phyloP scores from a whole-genome alignment of 768 basidiomycete species.

The Boletus coccyginus region DNA sequence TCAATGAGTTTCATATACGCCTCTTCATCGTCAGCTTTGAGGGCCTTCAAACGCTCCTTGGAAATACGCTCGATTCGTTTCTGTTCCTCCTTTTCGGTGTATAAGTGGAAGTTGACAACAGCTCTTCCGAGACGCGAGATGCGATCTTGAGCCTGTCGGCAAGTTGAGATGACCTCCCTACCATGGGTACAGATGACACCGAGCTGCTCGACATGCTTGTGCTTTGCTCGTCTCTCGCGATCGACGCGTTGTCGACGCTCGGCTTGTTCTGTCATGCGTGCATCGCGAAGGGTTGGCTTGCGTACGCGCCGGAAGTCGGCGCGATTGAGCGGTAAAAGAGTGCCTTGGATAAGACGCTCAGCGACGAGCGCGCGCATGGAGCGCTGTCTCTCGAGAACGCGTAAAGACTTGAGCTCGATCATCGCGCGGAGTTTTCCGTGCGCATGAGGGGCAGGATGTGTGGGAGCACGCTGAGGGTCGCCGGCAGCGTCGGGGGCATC shows the following conservation, averaged over 20 bases:
- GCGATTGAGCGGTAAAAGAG: slow-evolving; percentile 87
- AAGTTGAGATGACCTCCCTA: slow-evolving; percentile 64
- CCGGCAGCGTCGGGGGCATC: slow-evolving; percentile 29
- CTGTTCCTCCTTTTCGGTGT: slow-evolving; percentile 97
- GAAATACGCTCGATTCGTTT: slow-evolving; percentile 92
- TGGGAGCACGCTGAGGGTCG: slow-evolving; percentile 13
- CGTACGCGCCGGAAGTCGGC: slow-evolving; percentile 85
- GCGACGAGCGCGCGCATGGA: slow-evolving; percentile 80
- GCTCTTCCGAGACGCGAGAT: slow-evolving; percentile 64
- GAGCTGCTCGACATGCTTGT: slow-evolving; percentile 95
- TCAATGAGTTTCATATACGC: slow-evolving; percentile 99
- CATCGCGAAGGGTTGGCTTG: slow-evolving; percentile 85
- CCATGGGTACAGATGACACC: slow-evolving; percentile 83
- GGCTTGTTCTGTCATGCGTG: slow-evolving; percentile 81
- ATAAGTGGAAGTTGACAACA: slow-evolving; percentile 79
- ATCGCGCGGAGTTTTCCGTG: slow-evolving; percentile 85
- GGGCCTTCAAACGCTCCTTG: slow-evolving; percentile 96
- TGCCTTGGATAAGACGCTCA: slow-evolving; percentile 82
- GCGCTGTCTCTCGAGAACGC: slow-evolving; percentile 90
- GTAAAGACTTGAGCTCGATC: slow-evolving; percentile 90
- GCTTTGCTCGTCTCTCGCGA: slow-evolving; percentile 90
- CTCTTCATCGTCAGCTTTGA: slow-evolving; percentile 98
- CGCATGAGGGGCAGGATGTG: slow-evolving; percentile 56
- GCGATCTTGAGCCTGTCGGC: slow-evolving; percentile 64
- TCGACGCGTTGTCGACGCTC: slow-evolving; percentile 92